Percentiles rank a stretch among this genome's conserved stretches.
Conservation (phyloP, 495 filamentous ascomycete species). For the Xylaria scruposa region DNA sequence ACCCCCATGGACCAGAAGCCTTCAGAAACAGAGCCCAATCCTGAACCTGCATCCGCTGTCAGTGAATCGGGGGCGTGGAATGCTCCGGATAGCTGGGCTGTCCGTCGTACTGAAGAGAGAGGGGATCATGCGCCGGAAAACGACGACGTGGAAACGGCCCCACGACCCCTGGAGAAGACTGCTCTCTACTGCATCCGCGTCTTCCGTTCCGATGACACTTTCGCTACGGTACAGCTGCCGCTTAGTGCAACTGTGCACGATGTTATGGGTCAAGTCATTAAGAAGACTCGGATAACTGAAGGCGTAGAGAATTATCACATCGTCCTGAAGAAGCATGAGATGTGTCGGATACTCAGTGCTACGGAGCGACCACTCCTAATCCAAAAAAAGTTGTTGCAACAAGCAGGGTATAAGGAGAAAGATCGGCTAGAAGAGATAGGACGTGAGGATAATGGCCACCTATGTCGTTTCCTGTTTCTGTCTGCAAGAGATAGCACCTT, state of each 20-base stretch:
- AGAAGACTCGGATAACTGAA: conserved; percentile 90
- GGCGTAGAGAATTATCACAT: conserved; percentile 93
- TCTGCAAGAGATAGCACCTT: conserved; percentile 87
- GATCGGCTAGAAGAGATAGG: conserved; percentile 94
- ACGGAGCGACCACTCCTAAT: conserved; percentile 87
- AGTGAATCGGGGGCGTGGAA: conserved; percentile 68
- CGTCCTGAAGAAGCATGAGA: conserved; percentile 88
- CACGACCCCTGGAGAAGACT: conserved; percentile 69
- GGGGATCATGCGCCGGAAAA: conserved; percentile 52
- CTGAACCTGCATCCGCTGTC: conserved; percentile 38
- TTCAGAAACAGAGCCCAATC: conserved; percentile 44
- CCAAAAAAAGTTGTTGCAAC: conserved; percentile 90
- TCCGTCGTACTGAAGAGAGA: conserved; percentile 71
- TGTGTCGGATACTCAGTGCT: conserved; percentile 79
- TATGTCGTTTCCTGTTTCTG: conserved; percentile 93
- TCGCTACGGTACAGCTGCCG: conserved; percentile 83
- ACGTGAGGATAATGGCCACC: conserved; percentile 96
- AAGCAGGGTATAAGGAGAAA: conserved; percentile 86
- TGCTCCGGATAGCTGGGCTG: conserved; percentile 92
- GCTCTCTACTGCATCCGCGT: conserved; percentile 90
- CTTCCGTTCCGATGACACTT: conserved; percentile 91
- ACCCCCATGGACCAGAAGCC: conserved; percentile 66
- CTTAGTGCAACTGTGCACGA: conserved; percentile 85
- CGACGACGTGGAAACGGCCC: conserved; percentile 67
- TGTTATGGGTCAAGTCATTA: conserved; percentile 80